A percentile compares a stretch with the other conserved stretches of the same genome.
These are phyloP conservation scores for Sphaerulina musiva DNA, from an alignment of 2,329 filamentous ascomycete species.

Conservation along the genomic window DNA sequence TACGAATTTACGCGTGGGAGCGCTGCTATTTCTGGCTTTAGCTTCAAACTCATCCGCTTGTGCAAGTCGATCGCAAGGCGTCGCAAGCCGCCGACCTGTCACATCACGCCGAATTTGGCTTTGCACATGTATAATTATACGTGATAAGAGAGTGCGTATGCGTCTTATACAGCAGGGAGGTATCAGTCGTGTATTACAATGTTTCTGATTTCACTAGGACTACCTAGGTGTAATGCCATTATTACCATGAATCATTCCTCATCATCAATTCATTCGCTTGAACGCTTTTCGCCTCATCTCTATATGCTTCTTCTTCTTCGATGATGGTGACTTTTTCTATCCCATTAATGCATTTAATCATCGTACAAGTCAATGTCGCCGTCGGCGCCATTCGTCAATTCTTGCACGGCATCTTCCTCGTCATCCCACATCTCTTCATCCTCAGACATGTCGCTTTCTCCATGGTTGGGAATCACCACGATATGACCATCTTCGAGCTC, in stretches of 20 bases:
- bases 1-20: too few species aligned
- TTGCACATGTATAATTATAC: too few species aligned
- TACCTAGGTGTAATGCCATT: not conserved
- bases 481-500: conserved; percentile 74
- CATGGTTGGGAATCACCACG: conserved; percentile 76
- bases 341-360: conserved; percentile 15
- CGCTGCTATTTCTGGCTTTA: too few species aligned
- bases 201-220: not conserved
- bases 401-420: conserved; percentile 67
- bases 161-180: not conserved
- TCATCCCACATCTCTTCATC: conserved; percentile 62
- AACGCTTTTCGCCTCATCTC: conserved; percentile 16
- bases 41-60: too few species aligned
- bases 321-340: not conserved
- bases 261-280: conserved; percentile 10
- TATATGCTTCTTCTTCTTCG: not conserved
- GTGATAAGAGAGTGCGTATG: too few species aligned
- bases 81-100: too few species aligned
- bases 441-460: conserved; percentile 50
- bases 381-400: conserved; percentile 48
- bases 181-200: not conserved
- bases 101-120: too few species aligned
- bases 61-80: too few species aligned
- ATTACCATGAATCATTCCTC: conserved; percentile 4
- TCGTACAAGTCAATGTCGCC: conserved; percentile 60